phyloP scores from a whole-genome alignment of 2,329 filamentous ascomycete genomes.

The Diaporthe humulicola region DNA sequence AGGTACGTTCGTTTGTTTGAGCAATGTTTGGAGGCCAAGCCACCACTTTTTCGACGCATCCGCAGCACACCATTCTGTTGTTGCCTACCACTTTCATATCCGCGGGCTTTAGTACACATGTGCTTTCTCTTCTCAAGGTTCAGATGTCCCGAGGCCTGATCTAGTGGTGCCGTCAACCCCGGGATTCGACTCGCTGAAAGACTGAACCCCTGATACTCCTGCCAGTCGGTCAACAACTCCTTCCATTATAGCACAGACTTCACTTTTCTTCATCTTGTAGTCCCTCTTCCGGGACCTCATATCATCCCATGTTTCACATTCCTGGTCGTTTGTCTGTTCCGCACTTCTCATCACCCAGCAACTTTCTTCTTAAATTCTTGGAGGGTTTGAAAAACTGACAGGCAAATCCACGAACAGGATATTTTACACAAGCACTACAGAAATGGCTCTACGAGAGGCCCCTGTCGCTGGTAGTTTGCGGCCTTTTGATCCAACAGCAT shows the following conservation, averaged over 20 bases:
- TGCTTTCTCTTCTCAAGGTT: not conserved
- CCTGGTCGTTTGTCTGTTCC: not conserved
- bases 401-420: not conserved
- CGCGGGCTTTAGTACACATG: no score
- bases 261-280: not conserved
- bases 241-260: not conserved
- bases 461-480: conserved; percentile 4
- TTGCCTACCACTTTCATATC: not conserved
- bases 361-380: not conserved
- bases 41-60: not conserved
- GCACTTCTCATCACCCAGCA: no score
- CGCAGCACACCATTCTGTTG: no score
- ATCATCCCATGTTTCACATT: no score
- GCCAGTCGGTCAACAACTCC: not conserved
- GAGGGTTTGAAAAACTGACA: not conserved
- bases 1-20: not conserved
- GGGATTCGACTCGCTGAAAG: not conserved
- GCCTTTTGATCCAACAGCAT: conserved; percentile 9
- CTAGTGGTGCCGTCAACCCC: no score
- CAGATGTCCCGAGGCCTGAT: not conserved
- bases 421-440: not conserved
- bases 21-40: not conserved
- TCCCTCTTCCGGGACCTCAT: not conserved
- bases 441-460: not conserved
- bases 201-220: no score